Conservation (phyloP, 805 yeast genomes). For the Sungouiozyma intestinalis region DNA sequence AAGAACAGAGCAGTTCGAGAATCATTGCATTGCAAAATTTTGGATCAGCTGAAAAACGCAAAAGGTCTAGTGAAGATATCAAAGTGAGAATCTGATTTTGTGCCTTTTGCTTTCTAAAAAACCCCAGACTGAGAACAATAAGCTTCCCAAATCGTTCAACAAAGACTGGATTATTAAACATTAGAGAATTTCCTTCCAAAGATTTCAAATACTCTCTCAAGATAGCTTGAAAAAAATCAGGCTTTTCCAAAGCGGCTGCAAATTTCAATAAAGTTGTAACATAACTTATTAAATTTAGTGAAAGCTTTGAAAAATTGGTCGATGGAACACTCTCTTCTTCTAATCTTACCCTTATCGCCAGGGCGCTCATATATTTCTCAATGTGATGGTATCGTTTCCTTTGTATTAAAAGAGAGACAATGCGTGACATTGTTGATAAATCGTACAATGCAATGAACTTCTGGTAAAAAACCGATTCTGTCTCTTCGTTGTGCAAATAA, state of each 20-base stretch:
- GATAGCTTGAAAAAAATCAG: slow-evolving; percentile 2
- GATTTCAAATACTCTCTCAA: background rate
- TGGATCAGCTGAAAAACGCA: slow-evolving; percentile 5
- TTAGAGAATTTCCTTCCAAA: background rate
- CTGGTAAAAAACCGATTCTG: slow-evolving; percentile 6
- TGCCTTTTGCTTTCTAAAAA: slow-evolving; percentile 11
- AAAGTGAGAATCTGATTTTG: slow-evolving; percentile 20
- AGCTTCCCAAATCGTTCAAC: background rate
- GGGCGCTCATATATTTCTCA: background rate
- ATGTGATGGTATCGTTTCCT: background rate
- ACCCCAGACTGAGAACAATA: background rate
- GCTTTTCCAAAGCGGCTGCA: slow-evolving; percentile 6
- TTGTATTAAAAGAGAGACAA: slow-evolving; percentile 2
- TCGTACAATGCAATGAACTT: slow-evolving; percentile 17
- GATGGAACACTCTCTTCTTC: background rate
- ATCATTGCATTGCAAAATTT: slow-evolving; percentile 15
- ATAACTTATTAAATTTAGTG: background rate
- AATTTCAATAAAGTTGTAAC: background rate
- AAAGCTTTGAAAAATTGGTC: background rate
- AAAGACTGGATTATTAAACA: background rate
- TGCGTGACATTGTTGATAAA: slow-evolving; percentile 12
- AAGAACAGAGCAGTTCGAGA: slow-evolving; percentile 14
- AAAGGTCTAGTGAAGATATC: slow-evolving; percentile 10
- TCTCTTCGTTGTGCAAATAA: slow-evolving; percentile 12
- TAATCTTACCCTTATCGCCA: background rate